Evolutionary conservation across 208 protist species (phyloP), one percentile per base, ranked within the genome.

Genomic region (Kentomonas sorsogonicus): DNA sequence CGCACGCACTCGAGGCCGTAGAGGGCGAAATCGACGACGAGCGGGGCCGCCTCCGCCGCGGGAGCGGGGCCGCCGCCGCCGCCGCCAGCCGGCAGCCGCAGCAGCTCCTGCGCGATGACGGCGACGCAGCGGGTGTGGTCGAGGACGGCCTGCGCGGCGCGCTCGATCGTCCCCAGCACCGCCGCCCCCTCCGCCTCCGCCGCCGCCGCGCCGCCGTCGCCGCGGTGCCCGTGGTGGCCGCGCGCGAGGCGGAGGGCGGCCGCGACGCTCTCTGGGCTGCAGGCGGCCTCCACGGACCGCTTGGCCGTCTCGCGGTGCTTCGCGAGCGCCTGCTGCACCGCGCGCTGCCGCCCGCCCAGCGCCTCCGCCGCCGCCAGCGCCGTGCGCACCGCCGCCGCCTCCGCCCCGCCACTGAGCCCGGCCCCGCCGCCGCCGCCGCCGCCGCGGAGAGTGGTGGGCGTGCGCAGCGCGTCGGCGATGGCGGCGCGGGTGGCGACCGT

Each of bases 221-320:
- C 34, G 6, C 25, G 10, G 6, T 27, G 5, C 53, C 27, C 26
- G 34, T 26, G 29, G 22, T 16, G 18, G n/a, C 29, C n/a, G 3
- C 23, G 43, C 29, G 55, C 16, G 20, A 26, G 30, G 34, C 57
- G 60, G 29, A 71, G 45, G 2, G 65, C 57, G 1, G 53, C 57
- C 31, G 55, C 65, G 41, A 58, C 48, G 7, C 52, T 58, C 5
- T 56, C 65, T 3, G 65, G 57, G 30, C 53, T 71, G 20, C 63
- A 60, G n/a, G 52, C 55, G 3, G 52, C 44, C 26, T 71, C 65
- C 2, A 71, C 33, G 33, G n/a, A n/a, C n/a, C n/a, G n/a, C n/a
- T n/a, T n/a, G n/a, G 38, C 38, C 13, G 38, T 11, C 11, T 11
- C 11, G 16, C 13, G 38, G 38, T 18, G 13, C 38, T 16, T 18